phyloP scores from a whole-genome alignment of 106 monocot species.

The Xerophyta viscosa region DNA sequence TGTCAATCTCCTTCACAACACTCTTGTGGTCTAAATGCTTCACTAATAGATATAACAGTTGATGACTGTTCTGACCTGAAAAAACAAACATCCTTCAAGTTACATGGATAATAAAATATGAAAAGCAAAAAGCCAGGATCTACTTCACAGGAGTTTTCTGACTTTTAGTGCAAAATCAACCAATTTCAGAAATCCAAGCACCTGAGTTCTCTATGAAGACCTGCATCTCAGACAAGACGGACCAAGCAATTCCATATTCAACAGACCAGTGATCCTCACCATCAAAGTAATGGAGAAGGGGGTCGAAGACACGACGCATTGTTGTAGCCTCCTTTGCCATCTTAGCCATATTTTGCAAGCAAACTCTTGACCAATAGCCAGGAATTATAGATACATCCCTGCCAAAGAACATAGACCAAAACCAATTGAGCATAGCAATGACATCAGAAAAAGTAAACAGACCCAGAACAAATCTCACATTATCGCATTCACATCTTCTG shows the following conservation, averaged over 20 bases:
- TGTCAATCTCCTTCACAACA: conserved; percentile 47
- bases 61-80: conserved; percentile 70
- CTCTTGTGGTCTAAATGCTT: conserved; percentile 93
- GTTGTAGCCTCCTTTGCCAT: conserved; percentile 89
- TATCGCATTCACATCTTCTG: conserved; percentile 12
- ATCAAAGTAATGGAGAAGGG: conserved; percentile 67
- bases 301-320: conserved; percentile 68
- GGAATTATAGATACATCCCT: conserved; percentile 53
- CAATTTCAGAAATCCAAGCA: conserved; percentile 1
- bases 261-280: conserved; percentile 49
- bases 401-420: not conserved
- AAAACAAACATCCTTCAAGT: conserved; percentile 2
- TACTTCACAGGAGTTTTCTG: not conserved
- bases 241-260: conserved; percentile 48
- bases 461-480: conserved; percentile 23
- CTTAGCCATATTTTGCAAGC: conserved; percentile 59
- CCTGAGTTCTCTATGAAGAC: conserved; percentile 68
- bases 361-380: conserved; percentile 63
- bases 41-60: conserved; percentile 58
- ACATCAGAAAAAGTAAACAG: not conserved
- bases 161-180: no score
- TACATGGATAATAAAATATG: not conserved
- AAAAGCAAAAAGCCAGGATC: not conserved
- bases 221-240: conserved; percentile 70
- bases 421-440: not conserved